Conservation (phyloP, 2,329 filamentous ascomycete genomes). For the Verticillium isaacii region DNA sequence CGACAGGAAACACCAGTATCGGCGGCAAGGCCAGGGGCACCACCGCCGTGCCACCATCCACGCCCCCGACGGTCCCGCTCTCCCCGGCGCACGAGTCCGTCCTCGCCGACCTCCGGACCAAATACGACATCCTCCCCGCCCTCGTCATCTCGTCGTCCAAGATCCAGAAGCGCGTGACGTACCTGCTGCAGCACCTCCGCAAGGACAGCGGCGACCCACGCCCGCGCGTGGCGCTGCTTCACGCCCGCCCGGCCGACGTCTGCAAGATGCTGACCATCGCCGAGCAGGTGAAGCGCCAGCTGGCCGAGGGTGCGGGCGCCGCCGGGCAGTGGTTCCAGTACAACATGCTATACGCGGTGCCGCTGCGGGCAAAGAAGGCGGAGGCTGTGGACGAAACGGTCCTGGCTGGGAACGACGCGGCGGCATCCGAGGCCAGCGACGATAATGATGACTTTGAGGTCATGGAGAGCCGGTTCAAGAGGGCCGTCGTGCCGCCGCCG, state of each 20-base stretch:
- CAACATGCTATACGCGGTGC: slow-evolving; percentile 49
- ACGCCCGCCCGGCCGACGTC: slow-evolving; percentile 45
- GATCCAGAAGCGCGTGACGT: slow-evolving; percentile 50
- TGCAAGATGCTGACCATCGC: slow-evolving; percentile 64
- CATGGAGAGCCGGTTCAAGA: slow-evolving; percentile 52
- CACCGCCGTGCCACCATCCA: neutral
- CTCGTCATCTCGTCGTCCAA: slow-evolving; percentile 56
- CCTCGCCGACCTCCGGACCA: slow-evolving; percentile 36
- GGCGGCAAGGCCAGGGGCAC: neutral
- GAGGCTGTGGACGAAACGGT: slow-evolving; percentile 38
- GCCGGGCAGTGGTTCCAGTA: slow-evolving; percentile 45
- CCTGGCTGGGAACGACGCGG: slow-evolving; percentile 20
- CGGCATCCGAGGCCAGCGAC: slow-evolving; percentile 15
- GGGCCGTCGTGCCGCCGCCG: slow-evolving; percentile 42
- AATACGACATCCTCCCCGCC: slow-evolving; percentile 45
- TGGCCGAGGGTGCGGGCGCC: slow-evolving; percentile 34
- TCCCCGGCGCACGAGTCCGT: slow-evolving; percentile 33
- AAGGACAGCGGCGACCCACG: slow-evolving; percentile 16
- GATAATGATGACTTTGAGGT: slow-evolving; percentile 48
- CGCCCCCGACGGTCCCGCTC: neutral
- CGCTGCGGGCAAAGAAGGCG: slow-evolving; percentile 22
- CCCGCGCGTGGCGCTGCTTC: slow-evolving; percentile 38
- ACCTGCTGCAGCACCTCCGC: slow-evolving; percentile 38
- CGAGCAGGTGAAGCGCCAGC: slow-evolving; percentile 56
- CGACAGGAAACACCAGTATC: neutral